Evolutionary conservation across 805 yeast genomes (phyloP), one percentile per base, ranked within the genome.

Genomic region (Teunomyces pallodes): DNA sequence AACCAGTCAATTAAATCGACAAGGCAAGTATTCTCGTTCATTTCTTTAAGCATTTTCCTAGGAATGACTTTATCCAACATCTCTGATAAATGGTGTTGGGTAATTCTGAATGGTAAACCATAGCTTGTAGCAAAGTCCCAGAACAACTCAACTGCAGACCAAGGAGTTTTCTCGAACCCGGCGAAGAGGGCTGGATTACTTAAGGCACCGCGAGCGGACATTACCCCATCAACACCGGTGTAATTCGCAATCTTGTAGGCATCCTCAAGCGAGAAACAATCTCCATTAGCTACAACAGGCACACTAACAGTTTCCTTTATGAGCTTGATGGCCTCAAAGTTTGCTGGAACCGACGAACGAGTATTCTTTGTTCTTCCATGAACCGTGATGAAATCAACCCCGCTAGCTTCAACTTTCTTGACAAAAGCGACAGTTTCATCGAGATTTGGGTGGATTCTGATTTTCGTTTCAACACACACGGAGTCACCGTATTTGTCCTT

Each of bases 281-380:
- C 98, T n/a, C 99, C 99, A 60, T 94, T 94, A 2, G 98, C 97
- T n/a, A 94, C 86, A 1, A 94, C 90, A 0, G 97, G 98, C 0
- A 86, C 82, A 3, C 55, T 60, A 0, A 75, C 75, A n/a, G 72
- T 66, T 16, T 77, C 77, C 50, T 82, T 81, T 12, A 94, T 76
- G 8, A 68, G 65, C 57, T 78, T 81, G 36, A 94, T 91, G 12
- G 96, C 96, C 24, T 87, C 94, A 38, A 85, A 77, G 64, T 91
- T 80, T 2, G 86, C 95, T 0, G 97, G 94, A 29, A 79, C 79
- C 0, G 95, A 84, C 2, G 96, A 87, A 52, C 99, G 74, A 3
- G 96, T 94, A 32, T 78, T 82, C 59, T 84, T 84, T 0, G 96
- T 84, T 50, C 99, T 77, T 2, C 98, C 99, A 66, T 94, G 99